These are phyloP conservation scores for Cyphellophora attinorum DNA, from an alignment of 2,329 filamentous ascomycete species.

Conservation along the genomic window DNA sequence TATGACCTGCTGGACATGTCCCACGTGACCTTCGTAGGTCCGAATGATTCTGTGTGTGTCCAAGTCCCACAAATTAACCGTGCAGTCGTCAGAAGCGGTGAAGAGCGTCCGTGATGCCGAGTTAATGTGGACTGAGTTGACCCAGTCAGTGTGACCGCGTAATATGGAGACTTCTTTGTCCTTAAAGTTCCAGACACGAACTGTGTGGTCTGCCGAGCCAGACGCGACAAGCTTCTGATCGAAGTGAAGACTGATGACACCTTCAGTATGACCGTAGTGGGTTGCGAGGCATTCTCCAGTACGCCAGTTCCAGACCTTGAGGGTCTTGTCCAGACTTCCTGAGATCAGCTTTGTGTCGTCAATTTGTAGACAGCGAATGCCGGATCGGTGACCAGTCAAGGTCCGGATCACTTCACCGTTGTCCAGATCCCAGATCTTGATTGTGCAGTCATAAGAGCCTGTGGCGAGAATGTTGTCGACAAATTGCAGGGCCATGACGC, in stretches of 20 bases:
- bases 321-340: constrained; percentile 74
- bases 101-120: constrained; percentile 73
- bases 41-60: constrained; percentile 70
- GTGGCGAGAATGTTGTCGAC: constrained; percentile 87
- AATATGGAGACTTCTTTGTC: constrained; percentile 72
- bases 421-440: constrained; percentile 93
- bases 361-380: constrained; percentile 84
- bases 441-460: constrained; percentile 87
- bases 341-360: constrained; percentile 86
- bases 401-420: constrained; percentile 81
- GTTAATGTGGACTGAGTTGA: constrained; percentile 91
- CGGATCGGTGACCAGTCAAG: constrained; percentile 68
- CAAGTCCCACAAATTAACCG: constrained; percentile 85
- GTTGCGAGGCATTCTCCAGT: constrained; percentile 80
- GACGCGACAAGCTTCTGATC: constrained; percentile 76
- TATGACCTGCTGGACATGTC: constrained; percentile 86
- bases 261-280: constrained; percentile 66
- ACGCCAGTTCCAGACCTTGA: constrained; percentile 95
- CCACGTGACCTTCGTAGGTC: constrained; percentile 79
- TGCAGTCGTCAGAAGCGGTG: constrained; percentile 88
- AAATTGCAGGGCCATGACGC: constrained; percentile 70
- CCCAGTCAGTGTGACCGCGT: constrained; percentile 83
- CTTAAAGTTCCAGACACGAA: constrained; percentile 88
- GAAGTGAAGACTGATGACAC: constrained; percentile 82
- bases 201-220: constrained; percentile 77